Evolutionary conservation across 2,329 filamentous ascomycete genomes (phyloP), one percentile per base, ranked within the genome.

Genomic region (Paramyrothecium roridum): DNA sequence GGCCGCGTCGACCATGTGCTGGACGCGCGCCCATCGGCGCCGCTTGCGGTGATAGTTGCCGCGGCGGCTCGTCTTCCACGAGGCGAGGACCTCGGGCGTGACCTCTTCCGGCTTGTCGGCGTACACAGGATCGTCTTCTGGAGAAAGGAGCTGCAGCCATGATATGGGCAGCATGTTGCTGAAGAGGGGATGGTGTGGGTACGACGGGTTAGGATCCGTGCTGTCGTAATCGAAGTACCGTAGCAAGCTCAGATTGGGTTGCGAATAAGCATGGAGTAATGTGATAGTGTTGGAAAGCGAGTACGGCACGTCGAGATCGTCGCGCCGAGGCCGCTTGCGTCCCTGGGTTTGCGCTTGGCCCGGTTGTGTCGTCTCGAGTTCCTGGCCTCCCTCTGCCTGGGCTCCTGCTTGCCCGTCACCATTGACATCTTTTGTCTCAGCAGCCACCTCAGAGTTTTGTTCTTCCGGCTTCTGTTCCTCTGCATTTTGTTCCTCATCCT

Each of bases 21-120:
- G 85, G 8, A 87, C 84, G 43, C 87, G 83, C 48, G 87, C 85
- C 88, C 90, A 97, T 22, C 95, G 83, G 49, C 91, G 82, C 17
- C 90, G 86, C 77, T 99, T 99, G 65, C 91, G 90, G 77, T 90
- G 91, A 72, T 97, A 96, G 53, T 87, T 88, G 26, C 89, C 89
- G 34, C 93, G 83, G 55, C 93, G 92, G 59, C 88, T 91, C 16
- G 87, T 83, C 74, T 97, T 98, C 82, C 89, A 86, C 2, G 80
- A 75, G 0, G 83, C 76, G 2, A 98, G 76, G 22, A 82, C 80
- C 17, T 86, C 82, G 1, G 85, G 77, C 0, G 85, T 65, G 1
- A 87, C 77, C 0, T 75, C 68, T 1, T 84, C 78, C 0, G 91
- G 88, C 53, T 87, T 82, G 23, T 83, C 80, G 33, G 78, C 73